Evolutionary conservation across 164 flowering plant genomes (phyloP), one percentile per base, ranked within the genome.

Genomic region (Paratinospora sagittata): DNA sequence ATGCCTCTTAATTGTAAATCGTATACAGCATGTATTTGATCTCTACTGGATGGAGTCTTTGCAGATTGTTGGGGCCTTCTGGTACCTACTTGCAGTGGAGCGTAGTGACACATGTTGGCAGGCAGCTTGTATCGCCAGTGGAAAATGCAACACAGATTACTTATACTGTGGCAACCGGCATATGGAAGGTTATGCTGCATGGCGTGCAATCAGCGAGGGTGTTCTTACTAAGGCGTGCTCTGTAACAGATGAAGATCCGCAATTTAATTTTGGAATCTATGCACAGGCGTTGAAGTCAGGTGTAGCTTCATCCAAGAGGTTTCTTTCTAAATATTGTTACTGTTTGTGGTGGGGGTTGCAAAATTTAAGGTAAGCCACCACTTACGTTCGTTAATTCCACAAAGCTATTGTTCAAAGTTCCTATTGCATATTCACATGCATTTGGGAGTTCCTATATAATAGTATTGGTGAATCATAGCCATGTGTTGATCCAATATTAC

Each of bases 261-360:
- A 83, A 33, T 96, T 96, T 82, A 87, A 93, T 82, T 96, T 79
- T 82, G 99, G 99, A 72, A 96, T 96, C 47, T 96, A 74, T 66
- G 2, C 27, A 58, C 85, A 85, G 63, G 99, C 97, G 72, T 76
- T 96, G 79, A 71, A 89, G 33, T 84, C 97, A 47, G 84, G 88
- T 8, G 80, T 93, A 73, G 87, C 86, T 76, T 68, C 85, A 47
- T 83, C 96, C 12, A 82, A 41, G 26, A 77, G 78, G 27, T 93
- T 96, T 77, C 6, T 90, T 73, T 79, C 96, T 2, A 96, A 96
- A 79, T 96, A 85, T 70, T 96, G 88, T 74, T 96, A 92, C 78
- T 93, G 98, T 74, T 81, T 96, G 73, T 96, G 99, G 99, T 96
- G 99, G 99, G 99, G 99, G 19, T 85, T 96, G 43, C 97, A 96